phyloP scores from a whole-genome alignment of 225 moss, liverwort and hornwort species.

The Bryum argenteum region DNA sequence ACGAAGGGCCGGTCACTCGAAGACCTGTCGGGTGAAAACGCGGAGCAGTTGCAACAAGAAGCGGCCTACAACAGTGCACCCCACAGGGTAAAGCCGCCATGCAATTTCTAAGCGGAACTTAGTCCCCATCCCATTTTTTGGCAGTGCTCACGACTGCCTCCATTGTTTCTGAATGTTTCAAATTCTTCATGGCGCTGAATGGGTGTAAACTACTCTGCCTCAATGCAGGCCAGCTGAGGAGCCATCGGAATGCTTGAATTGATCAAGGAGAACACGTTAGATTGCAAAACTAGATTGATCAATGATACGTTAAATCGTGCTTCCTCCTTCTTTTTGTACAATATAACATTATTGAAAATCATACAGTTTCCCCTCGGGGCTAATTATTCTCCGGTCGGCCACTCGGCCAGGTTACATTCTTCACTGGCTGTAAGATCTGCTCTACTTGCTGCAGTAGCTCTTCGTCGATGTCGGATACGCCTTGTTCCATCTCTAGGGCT shows the following conservation, averaged over 20 bases:
- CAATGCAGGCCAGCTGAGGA: slow-evolving; percentile 43
- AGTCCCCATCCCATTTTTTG: background rate
- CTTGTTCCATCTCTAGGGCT: slow-evolving; percentile 51
- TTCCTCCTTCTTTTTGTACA: slow-evolving; percentile 7
- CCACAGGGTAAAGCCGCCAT: slow-evolving; percentile 38
- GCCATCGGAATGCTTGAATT: slow-evolving; percentile 36
- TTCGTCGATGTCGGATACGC: slow-evolving; percentile 36
- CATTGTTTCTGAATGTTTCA: background rate
- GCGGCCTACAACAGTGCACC: slow-evolving; percentile 27
- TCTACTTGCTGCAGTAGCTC: slow-evolving; percentile 61
- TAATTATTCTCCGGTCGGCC: slow-evolving; percentile 70
- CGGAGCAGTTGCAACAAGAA: slow-evolving; percentile 13
- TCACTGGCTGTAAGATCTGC: slow-evolving; percentile 60
- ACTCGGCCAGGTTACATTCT: slow-evolving; percentile 72
- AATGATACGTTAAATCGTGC: slow-evolving; percentile 18
- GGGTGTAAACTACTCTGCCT: slow-evolving; percentile 37
- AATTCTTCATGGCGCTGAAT: slow-evolving; percentile 24
- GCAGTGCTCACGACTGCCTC: background rate
- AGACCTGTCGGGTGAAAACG: slow-evolving; percentile 47
- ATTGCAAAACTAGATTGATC: slow-evolving; percentile 26
- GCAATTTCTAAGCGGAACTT: slow-evolving; percentile 30
- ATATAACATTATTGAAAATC: slow-evolving; percentile 10
- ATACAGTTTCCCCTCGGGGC: background rate
- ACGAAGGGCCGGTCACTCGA: slow-evolving; percentile 40
- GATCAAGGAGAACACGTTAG: slow-evolving; percentile 27